Base-by-base conservation (phyloP, 345 rosid species). In the Eucalyptus cloeziana region DNA sequence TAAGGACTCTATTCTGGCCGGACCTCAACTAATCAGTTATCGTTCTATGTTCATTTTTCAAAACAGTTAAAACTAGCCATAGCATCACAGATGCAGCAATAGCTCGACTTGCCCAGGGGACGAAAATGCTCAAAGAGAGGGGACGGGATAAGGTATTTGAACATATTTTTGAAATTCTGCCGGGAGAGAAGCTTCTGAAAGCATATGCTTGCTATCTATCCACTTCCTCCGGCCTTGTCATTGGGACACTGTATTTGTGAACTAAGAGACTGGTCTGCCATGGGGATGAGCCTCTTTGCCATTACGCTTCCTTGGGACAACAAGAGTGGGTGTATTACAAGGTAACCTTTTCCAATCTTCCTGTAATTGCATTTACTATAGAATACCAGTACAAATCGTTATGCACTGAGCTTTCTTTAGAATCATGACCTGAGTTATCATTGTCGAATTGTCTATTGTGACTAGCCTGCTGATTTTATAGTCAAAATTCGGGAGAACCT, bases 141-240 rank as follows among this genome's bases (percentile, higher is more conserved):
- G 99, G 99, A 64, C 93, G 93, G 58, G 58, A 54, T 54, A 54
- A 54, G 58, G 58, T 54, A 54, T 54, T 8, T 21, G 58, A 54
- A 54, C 10, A 25, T 21, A 21, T 10, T 54, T 7, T 54, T 54
- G 58, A 54, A 8, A 7, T 54, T 54, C 4, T 54, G 10, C 58
- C 25, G 24, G 58, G 58, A 54, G 58, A 54, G 58, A 54, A 54
- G 58, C 25, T 54, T 21, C 58, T 95, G 86, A 95, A 95, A 49
- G 89, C 99, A 24, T 97, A 92, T 89, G 97, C 91, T 86, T 97
- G 99, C 93, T 94, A 97, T 90, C 88, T 94, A 67, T 97, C 99
- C 50, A 96, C 96, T 37, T 92, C 93, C 89, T 88, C 97, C 10
- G 99, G 99, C 87, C 99, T 97, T 87, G 95, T 94, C 89, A 94